Percentiles rank a stretch among this genome's conserved stretches.
Conservation (phyloP, 371 early-diverging fungal genomes). For the Mortierella sp. region DNA sequence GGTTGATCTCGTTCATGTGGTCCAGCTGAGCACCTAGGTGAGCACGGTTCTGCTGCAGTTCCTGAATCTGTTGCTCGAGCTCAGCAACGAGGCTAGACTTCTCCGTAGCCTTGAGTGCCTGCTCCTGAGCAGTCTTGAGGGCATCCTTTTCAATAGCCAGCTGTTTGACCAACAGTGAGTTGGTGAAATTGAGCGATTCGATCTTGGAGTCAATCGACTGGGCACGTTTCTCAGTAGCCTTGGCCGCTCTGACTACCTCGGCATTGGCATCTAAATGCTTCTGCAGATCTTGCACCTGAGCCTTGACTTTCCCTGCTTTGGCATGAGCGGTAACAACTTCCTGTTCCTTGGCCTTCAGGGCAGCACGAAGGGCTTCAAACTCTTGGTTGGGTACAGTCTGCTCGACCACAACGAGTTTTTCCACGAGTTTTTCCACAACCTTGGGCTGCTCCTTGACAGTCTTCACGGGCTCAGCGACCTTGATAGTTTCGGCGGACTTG, state of each 20-base stretch:
- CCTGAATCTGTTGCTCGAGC: slow-evolving; percentile 39
- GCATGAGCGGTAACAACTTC: slow-evolving; percentile 19
- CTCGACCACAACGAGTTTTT: slow-evolving; percentile 13
- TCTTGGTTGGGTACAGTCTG: slow-evolving; percentile 33
- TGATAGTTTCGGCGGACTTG: slow-evolving; percentile 14
- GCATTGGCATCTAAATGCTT: slow-evolving; percentile 40
- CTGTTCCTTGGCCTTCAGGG: slow-evolving; percentile 29
- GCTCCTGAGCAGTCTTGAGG: slow-evolving; percentile 33
- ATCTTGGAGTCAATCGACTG: slow-evolving; percentile 48
- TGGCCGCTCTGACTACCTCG: slow-evolving; percentile 44
- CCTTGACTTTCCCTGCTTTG: slow-evolving; percentile 28
- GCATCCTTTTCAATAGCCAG: slow-evolving; percentile 50
- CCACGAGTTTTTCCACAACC: slow-evolving; percentile 14
- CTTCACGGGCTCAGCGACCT: slow-evolving; percentile 12
- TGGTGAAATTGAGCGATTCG: slow-evolving; percentile 56
- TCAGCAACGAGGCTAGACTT: slow-evolving; percentile 20
- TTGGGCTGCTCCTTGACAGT: slow-evolving; percentile 19
- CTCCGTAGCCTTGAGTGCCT: slow-evolving; percentile 32
- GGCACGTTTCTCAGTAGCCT: slow-evolving; percentile 48
- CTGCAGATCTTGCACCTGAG: slow-evolving; percentile 37
- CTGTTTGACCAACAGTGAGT: slow-evolving; percentile 56
- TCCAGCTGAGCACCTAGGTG: slow-evolving; percentile 41
- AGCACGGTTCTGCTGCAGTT: slow-evolving; percentile 45
- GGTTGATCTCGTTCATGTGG: slow-evolving; percentile 28
- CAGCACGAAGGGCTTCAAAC: slow-evolving; percentile 32